Conservation (phyloP, 2,329 filamentous ascomycete species). For the Keithomyces neogunnii region DNA sequence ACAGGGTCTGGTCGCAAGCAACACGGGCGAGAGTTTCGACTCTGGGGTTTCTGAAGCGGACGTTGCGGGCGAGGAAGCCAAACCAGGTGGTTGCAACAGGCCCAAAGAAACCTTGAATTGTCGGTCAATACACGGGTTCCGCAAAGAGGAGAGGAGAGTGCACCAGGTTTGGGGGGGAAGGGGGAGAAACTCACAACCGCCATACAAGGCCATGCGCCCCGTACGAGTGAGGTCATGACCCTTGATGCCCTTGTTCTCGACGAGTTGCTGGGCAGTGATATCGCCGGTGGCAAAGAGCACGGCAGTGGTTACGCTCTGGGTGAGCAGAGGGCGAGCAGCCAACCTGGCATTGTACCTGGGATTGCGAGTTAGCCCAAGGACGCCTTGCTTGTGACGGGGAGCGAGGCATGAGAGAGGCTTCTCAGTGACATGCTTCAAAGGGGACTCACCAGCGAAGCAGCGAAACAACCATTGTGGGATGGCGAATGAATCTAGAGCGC, state of each 20-base stretch:
- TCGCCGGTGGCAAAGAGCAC: constrained; percentile 92
- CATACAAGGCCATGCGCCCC: constrained; percentile 72
- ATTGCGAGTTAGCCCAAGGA: not conserved
- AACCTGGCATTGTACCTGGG: constrained; percentile 79
- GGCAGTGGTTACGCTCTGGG: constrained; percentile 82
- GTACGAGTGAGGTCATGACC: constrained; percentile 70
- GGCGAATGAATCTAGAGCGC: no score
- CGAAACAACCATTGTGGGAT: constrained; percentile 11
- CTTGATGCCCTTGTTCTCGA: constrained; percentile 70
- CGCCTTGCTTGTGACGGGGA: not conserved
- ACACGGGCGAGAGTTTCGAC: constrained; percentile 71
- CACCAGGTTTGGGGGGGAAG: not conserved
- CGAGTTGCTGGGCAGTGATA: constrained; percentile 79
- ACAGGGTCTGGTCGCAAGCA: constrained; percentile 69
- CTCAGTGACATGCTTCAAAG: constrained; percentile 5
- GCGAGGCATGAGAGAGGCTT: not conserved
- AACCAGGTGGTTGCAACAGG: constrained; percentile 86
- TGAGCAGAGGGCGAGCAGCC: constrained; percentile 74
- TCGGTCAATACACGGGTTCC: not conserved
- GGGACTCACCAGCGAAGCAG: constrained; percentile 22
- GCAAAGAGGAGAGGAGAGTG: constrained; percentile 1
- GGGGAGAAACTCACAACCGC: constrained; percentile 50
- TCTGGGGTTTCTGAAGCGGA: constrained; percentile 56
- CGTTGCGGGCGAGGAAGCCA: constrained; percentile 62
- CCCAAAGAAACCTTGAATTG: constrained; percentile 62